These are phyloP conservation scores for Aureobasidium leucospermi DNA, from an alignment of 2,329 filamentous ascomycete species.

Conservation along the genomic window DNA sequence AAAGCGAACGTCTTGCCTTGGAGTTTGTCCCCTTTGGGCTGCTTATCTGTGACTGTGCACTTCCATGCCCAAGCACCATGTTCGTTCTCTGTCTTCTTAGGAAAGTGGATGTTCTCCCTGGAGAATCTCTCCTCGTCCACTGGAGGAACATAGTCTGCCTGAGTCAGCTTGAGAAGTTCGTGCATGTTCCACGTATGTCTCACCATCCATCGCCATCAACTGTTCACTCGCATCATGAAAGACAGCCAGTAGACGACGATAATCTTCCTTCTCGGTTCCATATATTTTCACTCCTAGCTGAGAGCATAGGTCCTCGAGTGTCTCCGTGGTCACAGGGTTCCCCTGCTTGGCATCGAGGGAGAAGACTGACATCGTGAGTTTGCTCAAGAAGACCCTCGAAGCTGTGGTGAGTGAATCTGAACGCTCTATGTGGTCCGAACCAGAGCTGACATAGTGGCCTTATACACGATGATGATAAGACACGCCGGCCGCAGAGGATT, in stretches of 20 bases:
- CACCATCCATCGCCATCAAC: conserved; percentile 30
- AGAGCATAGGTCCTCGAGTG: conserved; percentile 27
- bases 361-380: conserved; percentile 30
- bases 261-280: conserved; percentile 32
- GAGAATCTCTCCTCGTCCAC: conserved; percentile 30
- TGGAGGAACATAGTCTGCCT: conserved; percentile 27
- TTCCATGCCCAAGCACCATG: conserved; percentile 39
- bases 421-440: no score
- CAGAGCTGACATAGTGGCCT: no score
- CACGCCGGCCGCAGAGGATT: no score
- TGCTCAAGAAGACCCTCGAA: no score
- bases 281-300: conserved; percentile 28
- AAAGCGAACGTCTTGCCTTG: conserved; percentile 31
- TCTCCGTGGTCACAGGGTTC: conserved; percentile 29
- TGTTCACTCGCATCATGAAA: conserved; percentile 33
- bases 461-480: no score
- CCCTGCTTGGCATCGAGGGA: conserved; percentile 27
- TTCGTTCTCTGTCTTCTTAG: conserved; percentile 28
- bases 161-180: background rate
- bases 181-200: background rate
- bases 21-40: conserved; percentile 25
- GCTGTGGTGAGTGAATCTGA: no score
- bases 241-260: conserved; percentile 30
- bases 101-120: conserved; percentile 30
- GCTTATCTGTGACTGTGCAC: conserved; percentile 30